These are phyloP conservation scores for Talaromyces funiculosus DNA, from an alignment of 2,329 filamentous ascomycete genomes.

Conservation along the genomic window DNA sequence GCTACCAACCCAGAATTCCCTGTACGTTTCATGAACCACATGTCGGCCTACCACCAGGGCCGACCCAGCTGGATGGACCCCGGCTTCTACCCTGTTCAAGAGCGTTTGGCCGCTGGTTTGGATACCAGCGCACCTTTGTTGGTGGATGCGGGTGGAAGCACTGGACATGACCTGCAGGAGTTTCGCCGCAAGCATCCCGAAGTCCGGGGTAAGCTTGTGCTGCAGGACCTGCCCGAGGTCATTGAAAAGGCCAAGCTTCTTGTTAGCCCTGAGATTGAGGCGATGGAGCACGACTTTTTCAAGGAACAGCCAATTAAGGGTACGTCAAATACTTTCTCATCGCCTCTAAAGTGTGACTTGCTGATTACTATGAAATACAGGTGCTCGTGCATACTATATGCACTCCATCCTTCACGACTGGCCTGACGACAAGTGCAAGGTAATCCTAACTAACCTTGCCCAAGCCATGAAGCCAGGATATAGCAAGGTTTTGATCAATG, in stretches of 20 bases:
- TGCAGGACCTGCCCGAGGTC: constrained; percentile 47
- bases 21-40: constrained; percentile 39
- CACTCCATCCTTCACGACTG: constrained; percentile 36
- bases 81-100: constrained; percentile 14
- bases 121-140: constrained; percentile 16
- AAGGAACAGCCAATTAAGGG: constrained; percentile 44
- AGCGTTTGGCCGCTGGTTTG: constrained; percentile 18
- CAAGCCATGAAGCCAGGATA: constrained; percentile 25
- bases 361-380: constrained; percentile 15
- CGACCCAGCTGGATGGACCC: constrained; percentile 34
- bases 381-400: constrained; percentile 34
- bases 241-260: constrained; percentile 21
- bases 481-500: constrained; percentile 27
- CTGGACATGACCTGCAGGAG: constrained; percentile 22
- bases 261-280: constrained; percentile 19
- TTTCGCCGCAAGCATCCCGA: constrained; percentile 35
- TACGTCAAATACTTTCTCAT: constrained; percentile 12
- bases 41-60: constrained; percentile 35
- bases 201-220: constrained; percentile 39
- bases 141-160: constrained; percentile 22
- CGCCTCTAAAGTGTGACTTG: neutral
- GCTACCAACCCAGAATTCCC: constrained; percentile 21
- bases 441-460: constrained; percentile 26
- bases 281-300: constrained; percentile 45
- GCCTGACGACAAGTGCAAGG: constrained; percentile 26